These are phyloP conservation scores for Myriosclerotinia scirpicola DNA, from an alignment of 2,329 filamentous ascomycete species.

Conservation along the genomic window DNA sequence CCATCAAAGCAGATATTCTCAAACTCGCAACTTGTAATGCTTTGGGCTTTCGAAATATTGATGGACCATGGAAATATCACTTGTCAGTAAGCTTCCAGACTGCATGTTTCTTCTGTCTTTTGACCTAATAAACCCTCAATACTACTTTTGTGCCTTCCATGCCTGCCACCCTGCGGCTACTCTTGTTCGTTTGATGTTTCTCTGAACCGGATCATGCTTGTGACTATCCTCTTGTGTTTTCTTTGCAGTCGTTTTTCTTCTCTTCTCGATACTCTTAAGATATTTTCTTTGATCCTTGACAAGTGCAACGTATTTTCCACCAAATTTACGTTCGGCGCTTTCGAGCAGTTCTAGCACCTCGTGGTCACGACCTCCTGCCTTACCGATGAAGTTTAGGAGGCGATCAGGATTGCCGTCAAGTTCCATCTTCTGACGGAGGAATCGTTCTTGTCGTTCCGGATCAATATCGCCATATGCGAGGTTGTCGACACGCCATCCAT, in stretches of 20 bases:
- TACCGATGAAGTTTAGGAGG: constrained; percentile 11
- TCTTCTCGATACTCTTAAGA: constrained; percentile 4
- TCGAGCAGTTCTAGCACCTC: constrained; percentile 13
- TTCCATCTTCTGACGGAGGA: constrained; percentile 16
- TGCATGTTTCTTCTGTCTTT: background rate
- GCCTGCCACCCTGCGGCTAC: constrained; percentile 12
- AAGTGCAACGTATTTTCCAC: constrained; percentile 1
- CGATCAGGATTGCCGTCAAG: constrained; percentile 10
- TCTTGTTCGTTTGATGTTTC: constrained; percentile 14
- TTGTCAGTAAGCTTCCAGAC: background rate
- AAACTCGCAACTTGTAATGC: background rate
- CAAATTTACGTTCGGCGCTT: constrained; percentile 7
- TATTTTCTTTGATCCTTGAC: constrained; percentile 7
- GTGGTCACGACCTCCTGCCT: constrained; percentile 11
- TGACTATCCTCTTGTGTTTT: background rate
- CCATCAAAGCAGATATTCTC: background rate
- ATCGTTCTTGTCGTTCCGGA: constrained; percentile 13
- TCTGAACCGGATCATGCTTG: constrained; percentile 7
- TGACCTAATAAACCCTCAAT: background rate
- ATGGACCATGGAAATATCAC: too few species aligned
- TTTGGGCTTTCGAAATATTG: background rate
- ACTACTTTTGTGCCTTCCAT: constrained; percentile 15
- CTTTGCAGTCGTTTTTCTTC: background rate
- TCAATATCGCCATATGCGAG: constrained; percentile 19
- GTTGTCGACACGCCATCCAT: constrained; percentile 15